Base-by-base conservation (phyloP, 345 rosid genomes). In the Populus alba region DNA sequence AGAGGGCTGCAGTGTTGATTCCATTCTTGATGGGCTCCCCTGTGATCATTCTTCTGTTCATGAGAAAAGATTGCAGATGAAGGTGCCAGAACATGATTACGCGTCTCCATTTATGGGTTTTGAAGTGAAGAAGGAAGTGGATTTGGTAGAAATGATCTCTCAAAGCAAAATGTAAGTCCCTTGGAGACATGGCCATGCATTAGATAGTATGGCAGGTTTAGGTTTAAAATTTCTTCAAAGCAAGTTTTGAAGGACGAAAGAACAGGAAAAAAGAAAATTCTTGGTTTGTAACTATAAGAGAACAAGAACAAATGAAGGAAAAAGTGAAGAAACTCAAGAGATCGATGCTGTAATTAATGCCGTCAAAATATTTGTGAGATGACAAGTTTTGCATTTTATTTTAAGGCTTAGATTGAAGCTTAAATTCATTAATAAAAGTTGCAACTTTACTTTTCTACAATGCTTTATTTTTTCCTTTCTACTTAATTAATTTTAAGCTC, bases 21-120 rank as follows among this genome's bases (percentile, higher is more conserved):
- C 90, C 23, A 84, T 95, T 68, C 93, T 92, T 75, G 92, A 90
- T 62, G 96, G 88, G 35, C 76, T 89, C 59, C 90, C 89, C 47
- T 68, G 75, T 63, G 80, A 77, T 38, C 37, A 51, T 45, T 49
- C 68, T 38, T 59, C 49, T 61, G 75, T n/a, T 70, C 83, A 77
- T 67, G 53, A 76, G 71, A 79, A 85, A 72, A 72, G 67, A 49
- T 57, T 83, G 53, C 80, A 81, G 43, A 76, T 81, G 82, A 82
- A 79, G 63, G 51, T 76, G 74, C 55, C 55, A 31, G 63, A 66
- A 11, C 68, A 71, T 31, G 80, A 80, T 33, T 33, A 33, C 10
- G 77, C 66, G 76, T 29, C 9, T 37, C 77, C 68, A 29, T n/a
- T 74, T 41, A 59, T 70, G 78, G 85, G 75, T 41, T 61, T 69